Percentiles rank a stretch among this genome's conserved stretches.
Conservation (phyloP, 768 basidiomycete species). For the Mycena albidolilacea region DNA sequence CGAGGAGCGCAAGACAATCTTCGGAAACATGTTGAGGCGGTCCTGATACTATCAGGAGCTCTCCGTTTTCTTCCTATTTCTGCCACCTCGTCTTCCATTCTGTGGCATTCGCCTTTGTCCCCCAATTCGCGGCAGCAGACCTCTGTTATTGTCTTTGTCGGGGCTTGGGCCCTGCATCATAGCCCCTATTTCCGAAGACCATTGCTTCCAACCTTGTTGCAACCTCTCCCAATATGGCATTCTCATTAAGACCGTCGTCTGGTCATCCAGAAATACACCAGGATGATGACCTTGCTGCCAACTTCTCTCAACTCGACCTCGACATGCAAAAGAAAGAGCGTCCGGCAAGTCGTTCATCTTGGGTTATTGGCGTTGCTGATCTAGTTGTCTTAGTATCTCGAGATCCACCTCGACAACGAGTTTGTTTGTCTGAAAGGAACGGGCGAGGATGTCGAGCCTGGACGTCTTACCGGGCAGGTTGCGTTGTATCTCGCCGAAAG, state of each 20-base stretch:
- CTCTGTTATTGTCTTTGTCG: constrained; percentile 16
- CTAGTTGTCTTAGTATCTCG: constrained; percentile 56
- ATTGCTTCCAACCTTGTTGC: not conserved
- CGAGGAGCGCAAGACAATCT: too few relatives aligned
- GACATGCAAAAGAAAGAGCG: constrained; percentile 39
- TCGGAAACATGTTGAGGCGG: constrained; percentile 18
- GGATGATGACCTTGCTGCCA: constrained; percentile 29
- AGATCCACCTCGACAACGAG: constrained; percentile 83
- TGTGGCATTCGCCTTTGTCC: not conserved
- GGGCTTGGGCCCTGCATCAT: not conserved
- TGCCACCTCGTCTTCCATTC: constrained; percentile 31
- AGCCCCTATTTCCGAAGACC: constrained; percentile 18
- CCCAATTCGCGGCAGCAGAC: not conserved
- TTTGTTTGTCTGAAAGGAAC: constrained; percentile 82
- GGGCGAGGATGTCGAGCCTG: constrained; percentile 88
- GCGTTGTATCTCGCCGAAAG: constrained; percentile 85
- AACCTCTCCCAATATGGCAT: constrained; percentile 27
- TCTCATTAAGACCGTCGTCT: constrained; percentile 36
- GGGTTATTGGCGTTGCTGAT: not conserved
- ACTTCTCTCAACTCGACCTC: constrained; percentile 28
- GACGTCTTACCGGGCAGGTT: constrained; percentile 85
- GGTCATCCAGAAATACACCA: constrained; percentile 32
- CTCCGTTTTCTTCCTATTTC: constrained; percentile 16
- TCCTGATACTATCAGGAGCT: not conserved
- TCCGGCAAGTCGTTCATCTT: constrained; percentile 11